Conservation (phyloP, 257 asterid genomes). For the Ophiorrhiza pumila region DNA sequence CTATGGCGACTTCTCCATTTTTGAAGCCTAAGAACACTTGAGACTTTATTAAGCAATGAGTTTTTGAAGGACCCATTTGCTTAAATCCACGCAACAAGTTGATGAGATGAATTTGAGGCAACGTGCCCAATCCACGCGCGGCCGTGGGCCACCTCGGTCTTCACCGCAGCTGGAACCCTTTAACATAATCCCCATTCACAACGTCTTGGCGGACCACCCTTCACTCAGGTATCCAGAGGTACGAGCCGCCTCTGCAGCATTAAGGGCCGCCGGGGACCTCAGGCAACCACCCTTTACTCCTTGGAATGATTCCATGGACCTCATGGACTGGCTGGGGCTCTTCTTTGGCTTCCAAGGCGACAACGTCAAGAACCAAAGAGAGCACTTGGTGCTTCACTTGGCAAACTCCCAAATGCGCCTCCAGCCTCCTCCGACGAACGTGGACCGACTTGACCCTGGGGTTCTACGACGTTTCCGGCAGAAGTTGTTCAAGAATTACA, state of each 20-base stretch:
- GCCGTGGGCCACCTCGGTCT: slow-evolving; percentile 42
- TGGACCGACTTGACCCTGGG: slow-evolving; percentile 61
- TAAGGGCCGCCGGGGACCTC: slow-evolving; percentile 63
- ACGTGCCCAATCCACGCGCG: slow-evolving; percentile 51
- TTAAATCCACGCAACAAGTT: slow-evolving; percentile 13
- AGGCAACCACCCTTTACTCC: slow-evolving; percentile 63
- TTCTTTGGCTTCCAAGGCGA: slow-evolving; percentile 92
- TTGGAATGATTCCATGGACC: slow-evolving; percentile 66
- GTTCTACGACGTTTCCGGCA: slow-evolving; percentile 68
- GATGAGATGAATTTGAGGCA: slow-evolving; percentile 61
- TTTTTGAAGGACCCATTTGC: slow-evolving; percentile 18
- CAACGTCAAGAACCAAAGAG: slow-evolving; percentile 89
- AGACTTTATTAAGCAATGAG: slow-evolving; percentile 7
- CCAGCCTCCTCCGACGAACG: slow-evolving; percentile 49
- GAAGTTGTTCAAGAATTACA: slow-evolving; percentile 74
- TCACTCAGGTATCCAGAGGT: slow-evolving; percentile 77
- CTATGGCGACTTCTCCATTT: neutral
- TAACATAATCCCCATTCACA: slow-evolving; percentile 83
- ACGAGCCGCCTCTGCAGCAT: slow-evolving; percentile 77
- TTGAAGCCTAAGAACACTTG: slow-evolving; percentile 9
- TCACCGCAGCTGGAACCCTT: slow-evolving; percentile 26
- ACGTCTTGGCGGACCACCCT: slow-evolving; percentile 71
- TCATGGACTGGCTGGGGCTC: slow-evolving; percentile 87
- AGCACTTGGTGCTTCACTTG: slow-evolving; percentile 79
- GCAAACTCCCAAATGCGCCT: slow-evolving; percentile 93